Base-by-base conservation (phyloP, 352 stramenopile species). In the Vaucheria bursata region DNA sequence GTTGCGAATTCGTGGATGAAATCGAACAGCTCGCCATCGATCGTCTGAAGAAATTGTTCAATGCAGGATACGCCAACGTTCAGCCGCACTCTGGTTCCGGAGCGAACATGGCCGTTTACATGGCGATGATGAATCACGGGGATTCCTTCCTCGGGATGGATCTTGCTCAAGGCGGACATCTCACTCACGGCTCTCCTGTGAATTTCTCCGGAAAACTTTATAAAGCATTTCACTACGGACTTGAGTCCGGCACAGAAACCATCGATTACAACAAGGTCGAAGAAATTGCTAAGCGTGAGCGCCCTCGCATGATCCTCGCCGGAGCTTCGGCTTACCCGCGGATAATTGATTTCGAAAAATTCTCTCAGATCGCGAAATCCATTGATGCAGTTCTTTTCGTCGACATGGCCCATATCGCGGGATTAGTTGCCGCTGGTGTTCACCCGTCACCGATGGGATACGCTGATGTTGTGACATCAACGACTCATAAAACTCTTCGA, bases 91-190 rank as follows among this genome's bases (percentile, higher is more conserved):
- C 90, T 70, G 94, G 94, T 73, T 96, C 88, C 35, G 95, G 95
- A 33, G 95, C 95, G 70, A 99, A 99, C 87, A 98, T 99, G 85
- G 95, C 95, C 71, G 94, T 97, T 1, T 98, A 98, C 89, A 98
- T 94, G 73, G 95, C 88, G 52, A 85, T 99, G 40, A 85, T 98
- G 67, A 85, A 90, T 50, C 95, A 95, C 53, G 94, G 98, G 84
- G 94, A 98, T 90, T 92, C 95, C 68, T 97, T 99, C 83, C 98
- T 99, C 95, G 95, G 95, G 53, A 88, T 99, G 45, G 95, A 99
- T 88, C 87, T 99, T 84, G 94, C 95, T 39, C 94, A 86, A 83
- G 95, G 95, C 80, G 95, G 95, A 75, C 95, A 99, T 87, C 87
- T 99, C 72, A 99, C 95, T 7, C 95, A 99, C 87, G 95, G 95